A percentile compares a stretch with the other conserved stretches of the same genome.
Conservation (phyloP, 192 early-diverging fungal species). For the Polychytrium aggregatum region DNA sequence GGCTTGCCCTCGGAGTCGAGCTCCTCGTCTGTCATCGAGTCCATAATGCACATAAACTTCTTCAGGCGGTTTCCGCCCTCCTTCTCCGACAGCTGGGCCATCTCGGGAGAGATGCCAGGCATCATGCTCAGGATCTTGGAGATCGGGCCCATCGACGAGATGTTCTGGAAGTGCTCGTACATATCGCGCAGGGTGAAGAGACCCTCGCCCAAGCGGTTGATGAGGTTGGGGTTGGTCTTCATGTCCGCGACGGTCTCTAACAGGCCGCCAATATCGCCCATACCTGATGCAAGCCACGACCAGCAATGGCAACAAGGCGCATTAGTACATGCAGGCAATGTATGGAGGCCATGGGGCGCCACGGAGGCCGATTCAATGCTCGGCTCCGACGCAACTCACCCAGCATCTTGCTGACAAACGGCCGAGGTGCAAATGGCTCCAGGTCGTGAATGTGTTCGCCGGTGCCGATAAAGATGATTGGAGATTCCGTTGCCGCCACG, state of each 20-base stretch:
- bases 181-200: slow-evolving; percentile 86
- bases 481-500: slow-evolving; percentile 85
- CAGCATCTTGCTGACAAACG: slow-evolving; percentile 88
- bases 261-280: slow-evolving; percentile 83
- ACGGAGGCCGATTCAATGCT: too few species aligned
- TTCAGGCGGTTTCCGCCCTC: slow-evolving; percentile 48
- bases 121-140: slow-evolving; percentile 85
- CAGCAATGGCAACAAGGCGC: neutral
- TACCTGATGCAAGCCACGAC: slow-evolving; percentile 37
- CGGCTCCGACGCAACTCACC: slow-evolving; percentile 23
- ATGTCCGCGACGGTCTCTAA: slow-evolving; percentile 83
- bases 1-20: slow-evolving; percentile 75
- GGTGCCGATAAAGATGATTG: slow-evolving; percentile 92
- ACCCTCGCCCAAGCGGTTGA: slow-evolving; percentile 82
- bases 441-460: slow-evolving; percentile 96
- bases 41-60: slow-evolving; percentile 83
- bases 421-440: slow-evolving; percentile 74
- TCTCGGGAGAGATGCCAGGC: slow-evolving; percentile 53
- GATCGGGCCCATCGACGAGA: slow-evolving; percentile 82
- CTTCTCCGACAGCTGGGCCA: slow-evolving; percentile 37
- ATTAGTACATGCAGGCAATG: neutral
- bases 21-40: slow-evolving; percentile 89
- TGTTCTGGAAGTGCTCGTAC: slow-evolving; percentile 85
- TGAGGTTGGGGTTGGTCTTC: slow-evolving; percentile 68
- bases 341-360: too few species aligned